Evolutionary conservation across 371 early-diverging fungal genomes (phyloP).

Genomic region (Lichtheimia ornata): DNA sequence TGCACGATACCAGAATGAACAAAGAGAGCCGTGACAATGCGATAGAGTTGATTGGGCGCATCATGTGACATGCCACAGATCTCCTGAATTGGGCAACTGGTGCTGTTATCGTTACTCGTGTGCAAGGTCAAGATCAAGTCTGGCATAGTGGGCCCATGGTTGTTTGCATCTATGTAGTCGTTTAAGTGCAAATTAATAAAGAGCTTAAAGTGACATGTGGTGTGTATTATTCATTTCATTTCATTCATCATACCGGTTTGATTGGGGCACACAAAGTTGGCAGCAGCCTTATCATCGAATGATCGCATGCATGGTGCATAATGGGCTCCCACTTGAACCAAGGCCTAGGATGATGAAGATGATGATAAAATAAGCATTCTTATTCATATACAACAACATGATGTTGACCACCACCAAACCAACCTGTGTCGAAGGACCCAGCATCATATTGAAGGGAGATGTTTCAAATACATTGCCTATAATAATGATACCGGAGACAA

Average conservation of each 20-base stretch:
- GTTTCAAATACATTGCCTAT: slow-evolving; percentile 31
- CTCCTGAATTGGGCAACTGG: slow-evolving; percentile 39
- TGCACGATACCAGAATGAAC: slow-evolving; percentile 84
- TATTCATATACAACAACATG: no score
- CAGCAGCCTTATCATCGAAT: slow-evolving; percentile 11
- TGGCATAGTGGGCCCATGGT: background rate
- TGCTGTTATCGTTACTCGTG: background rate
- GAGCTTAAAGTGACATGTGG: no score
- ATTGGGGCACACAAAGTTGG: slow-evolving; percentile 22
- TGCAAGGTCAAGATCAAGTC: background rate
- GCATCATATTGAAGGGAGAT: slow-evolving; percentile 55
- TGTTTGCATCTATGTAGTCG: no score
- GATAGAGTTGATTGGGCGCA: slow-evolving; percentile 71
- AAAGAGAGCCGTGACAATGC: slow-evolving; percentile 76
- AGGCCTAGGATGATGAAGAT: slow-evolving; percentile 21
- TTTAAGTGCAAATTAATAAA: no score
- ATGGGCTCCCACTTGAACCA: slow-evolving; percentile 53
- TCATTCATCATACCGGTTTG: no score
- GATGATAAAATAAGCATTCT: no score
- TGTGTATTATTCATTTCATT: no score
- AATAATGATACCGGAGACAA: no score
- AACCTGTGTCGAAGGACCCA: slow-evolving; percentile 50
- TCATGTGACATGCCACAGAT: slow-evolving; percentile 53
- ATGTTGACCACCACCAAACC: no score
- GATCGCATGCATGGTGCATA: slow-evolving; percentile 62